Evolutionary conservation across 768 basidiomycete species (phyloP).

Genomic region (Termitomyces sp.): DNA sequence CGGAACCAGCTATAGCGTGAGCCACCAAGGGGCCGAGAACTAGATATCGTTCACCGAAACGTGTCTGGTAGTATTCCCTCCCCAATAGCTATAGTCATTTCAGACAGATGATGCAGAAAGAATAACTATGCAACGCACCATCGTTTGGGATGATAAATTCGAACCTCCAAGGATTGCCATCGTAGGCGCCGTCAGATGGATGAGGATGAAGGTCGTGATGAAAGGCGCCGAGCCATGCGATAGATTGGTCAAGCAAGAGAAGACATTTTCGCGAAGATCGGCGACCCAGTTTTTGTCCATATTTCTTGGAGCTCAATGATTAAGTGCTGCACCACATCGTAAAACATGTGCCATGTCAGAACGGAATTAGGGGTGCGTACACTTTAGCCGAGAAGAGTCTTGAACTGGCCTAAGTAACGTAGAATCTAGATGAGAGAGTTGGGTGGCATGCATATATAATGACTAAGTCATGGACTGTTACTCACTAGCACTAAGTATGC

Average conservation of each 20-base stretch:
- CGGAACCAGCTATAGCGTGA: slow-evolving; percentile 58
- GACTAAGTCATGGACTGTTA: too few species aligned
- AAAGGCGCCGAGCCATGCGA: slow-evolving; percentile 75
- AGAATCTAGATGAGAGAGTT: too few species aligned
- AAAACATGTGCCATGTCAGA: not conserved
- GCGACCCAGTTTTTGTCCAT: not conserved
- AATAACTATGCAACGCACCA: slow-evolving; percentile 48
- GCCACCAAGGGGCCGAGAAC: slow-evolving; percentile 64
- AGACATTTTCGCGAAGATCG: slow-evolving; percentile 15
- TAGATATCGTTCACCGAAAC: slow-evolving; percentile 64
- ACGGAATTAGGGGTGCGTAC: not conserved
- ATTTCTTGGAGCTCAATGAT: not conserved
- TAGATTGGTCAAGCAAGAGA: slow-evolving; percentile 46
- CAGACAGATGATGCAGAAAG: not conserved
- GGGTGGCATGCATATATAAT: too few species aligned
- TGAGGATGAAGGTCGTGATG: slow-evolving; percentile 69
- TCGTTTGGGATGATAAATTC: slow-evolving; percentile 62
- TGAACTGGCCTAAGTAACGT: too few species aligned
- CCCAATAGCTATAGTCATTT: slow-evolving; percentile 61
- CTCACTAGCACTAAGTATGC: too few species aligned
- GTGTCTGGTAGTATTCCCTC: slow-evolving; percentile 82
- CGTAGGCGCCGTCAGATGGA: slow-evolving; percentile 79
- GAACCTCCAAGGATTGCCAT: slow-evolving; percentile 73
- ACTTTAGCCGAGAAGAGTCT: not conserved
- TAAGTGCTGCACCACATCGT: not conserved